These are phyloP conservation scores for Sphaerulina vaccinii DNA, from an alignment of 2,329 filamentous ascomycete genomes.

Conservation along the genomic window DNA sequence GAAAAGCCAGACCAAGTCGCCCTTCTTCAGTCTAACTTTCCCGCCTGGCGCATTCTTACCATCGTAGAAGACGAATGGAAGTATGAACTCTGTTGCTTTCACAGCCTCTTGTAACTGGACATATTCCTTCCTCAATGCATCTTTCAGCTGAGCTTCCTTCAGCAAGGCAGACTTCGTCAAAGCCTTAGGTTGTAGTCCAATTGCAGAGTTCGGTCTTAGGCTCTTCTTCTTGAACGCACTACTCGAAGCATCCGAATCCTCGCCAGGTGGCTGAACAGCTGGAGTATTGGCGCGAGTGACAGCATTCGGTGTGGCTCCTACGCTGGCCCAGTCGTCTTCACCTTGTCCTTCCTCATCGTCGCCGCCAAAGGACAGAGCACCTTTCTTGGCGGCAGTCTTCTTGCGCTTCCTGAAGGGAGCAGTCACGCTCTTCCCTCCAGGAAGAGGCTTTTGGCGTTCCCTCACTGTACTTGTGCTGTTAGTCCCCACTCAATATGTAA, in stretches of 20 bases:
- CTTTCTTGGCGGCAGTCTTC: conserved; percentile 51
- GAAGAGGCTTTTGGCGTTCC: conserved; percentile 47
- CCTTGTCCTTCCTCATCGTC: conserved; percentile 55
- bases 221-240: conserved; percentile 39
- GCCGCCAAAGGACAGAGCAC: conserved; percentile 70
- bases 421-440: background rate
- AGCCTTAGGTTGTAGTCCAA: conserved; percentile 68
- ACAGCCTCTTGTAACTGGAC: conserved; percentile 78
- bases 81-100: conserved; percentile 81
- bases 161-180: conserved; percentile 74
- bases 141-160: conserved; percentile 74
- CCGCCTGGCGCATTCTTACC: conserved; percentile 87
- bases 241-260: conserved; percentile 24
- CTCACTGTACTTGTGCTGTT: conserved; percentile 58
- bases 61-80: conserved; percentile 97
- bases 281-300: conserved; percentile 4
- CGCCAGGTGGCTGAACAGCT: conserved; percentile 1
- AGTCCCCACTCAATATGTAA: conserved; percentile 39
- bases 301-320: conserved; percentile 1
- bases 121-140: conserved; percentile 76
- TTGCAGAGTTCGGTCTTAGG: conserved; percentile 62
- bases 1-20: conserved; percentile 89
- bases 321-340: conserved; percentile 7
- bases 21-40: conserved; percentile 83
- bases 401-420: conserved; percentile 56